Base-by-base conservation (phyloP, 768 basidiomycete species). In the Rubroboletus pulcherrimus region DNA sequence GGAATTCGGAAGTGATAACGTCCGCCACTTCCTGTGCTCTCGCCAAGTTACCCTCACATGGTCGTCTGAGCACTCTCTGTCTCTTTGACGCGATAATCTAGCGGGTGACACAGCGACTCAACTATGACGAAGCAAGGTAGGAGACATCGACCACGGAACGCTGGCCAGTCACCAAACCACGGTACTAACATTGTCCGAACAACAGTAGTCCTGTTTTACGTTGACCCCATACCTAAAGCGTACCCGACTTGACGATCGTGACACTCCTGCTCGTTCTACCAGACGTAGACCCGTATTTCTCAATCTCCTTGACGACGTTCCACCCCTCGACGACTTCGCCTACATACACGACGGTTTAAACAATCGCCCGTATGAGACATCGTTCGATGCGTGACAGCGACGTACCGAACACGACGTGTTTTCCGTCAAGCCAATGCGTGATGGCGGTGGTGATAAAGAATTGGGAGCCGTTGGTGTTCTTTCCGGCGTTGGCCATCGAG, bases 381-480 rank as follows among this genome's bases (percentile, higher is more conserved):
- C 5, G 4, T 33, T 34, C 15, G 4, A 31, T n/a, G 14, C 12
- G 39, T 2, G 24, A 38, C 8, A 17, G 21, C 9, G 40, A 58
- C 61, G 2, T 39, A 61, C 60, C 55, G 9, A 61, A 61, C 19
- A 61, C 60, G 56, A 63, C 60, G 40, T 61, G 61, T 10, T 33
- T 41, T 38, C 21, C 21, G n/a, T 61, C 51, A 12, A 61, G 60
- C 60, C 60, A 63, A 35, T 12, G 1, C 0, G 89, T 89, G 34
- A 75, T 72, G 53, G 84, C 85, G 39, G 91, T 94, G 59, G 89
- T 92, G 77, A 95, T 85, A 80, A 96, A 94, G 82, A 95, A 94
- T 71, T 93, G 88, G 17, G 82, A 89, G 14, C 89, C 92, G 66
- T 95, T 95, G 61, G 93, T 94, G 76, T 92, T 85, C 67, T 72